Evolutionary conservation across 192 early-diverging fungal species (phyloP).

Genomic region (Backusella parvicylindrica): DNA sequence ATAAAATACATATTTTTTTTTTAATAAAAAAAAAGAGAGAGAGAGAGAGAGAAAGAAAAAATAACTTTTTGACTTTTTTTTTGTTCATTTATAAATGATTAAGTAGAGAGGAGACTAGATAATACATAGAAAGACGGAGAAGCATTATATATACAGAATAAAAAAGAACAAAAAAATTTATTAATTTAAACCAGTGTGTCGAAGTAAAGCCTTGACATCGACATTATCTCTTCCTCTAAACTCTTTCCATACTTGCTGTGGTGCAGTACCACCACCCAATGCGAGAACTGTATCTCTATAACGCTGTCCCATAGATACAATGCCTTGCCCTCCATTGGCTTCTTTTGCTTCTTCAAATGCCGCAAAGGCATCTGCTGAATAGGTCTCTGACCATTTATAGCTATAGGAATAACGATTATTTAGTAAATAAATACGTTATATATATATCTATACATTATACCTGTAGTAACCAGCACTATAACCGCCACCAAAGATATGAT

Average conservation of each 20-base stretch:
- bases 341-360: constrained; percentile 48
- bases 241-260: constrained; percentile 48
- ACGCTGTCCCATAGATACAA: constrained; percentile 35
- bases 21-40: constrained; percentile 21
- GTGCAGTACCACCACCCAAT: constrained; percentile 53
- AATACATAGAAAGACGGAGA: neutral
- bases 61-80: too few species aligned
- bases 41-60: constrained; percentile 54
- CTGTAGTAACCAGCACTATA: constrained; percentile 59
- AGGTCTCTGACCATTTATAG: constrained; percentile 62
- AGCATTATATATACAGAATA: neutral
- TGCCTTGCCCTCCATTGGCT: neutral
- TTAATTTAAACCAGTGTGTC: constrained; percentile 43
- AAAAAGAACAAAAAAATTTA: neutral
- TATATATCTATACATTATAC: constrained; percentile 3
- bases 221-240: constrained; percentile 51
- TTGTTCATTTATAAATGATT: too few species aligned
- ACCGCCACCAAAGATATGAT: constrained; percentile 57
- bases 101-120: too few species aligned
- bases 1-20: too few species aligned
- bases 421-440: neutral
- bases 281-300: constrained; percentile 58
- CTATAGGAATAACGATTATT: constrained; percentile 10
- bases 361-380: constrained; percentile 60
- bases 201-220: constrained; percentile 48